Conservation (phyloP, 148 eudicot genomes). For the Persicaria tinctoria region DNA sequence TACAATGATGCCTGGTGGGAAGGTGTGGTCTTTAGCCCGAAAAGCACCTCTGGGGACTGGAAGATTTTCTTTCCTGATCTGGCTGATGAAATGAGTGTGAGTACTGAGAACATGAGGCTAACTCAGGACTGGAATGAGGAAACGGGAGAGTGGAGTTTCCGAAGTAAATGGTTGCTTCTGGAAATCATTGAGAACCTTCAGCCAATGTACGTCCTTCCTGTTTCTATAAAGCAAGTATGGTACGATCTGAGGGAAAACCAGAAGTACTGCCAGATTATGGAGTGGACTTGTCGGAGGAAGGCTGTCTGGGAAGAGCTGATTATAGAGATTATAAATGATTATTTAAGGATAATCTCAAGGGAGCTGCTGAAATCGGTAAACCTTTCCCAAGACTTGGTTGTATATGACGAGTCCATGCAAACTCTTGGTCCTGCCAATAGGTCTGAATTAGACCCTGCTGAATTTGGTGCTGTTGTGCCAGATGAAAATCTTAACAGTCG, state of each 20-base stretch:
- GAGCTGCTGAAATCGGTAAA: conserved; percentile 24
- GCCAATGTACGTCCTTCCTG: conserved; percentile 34
- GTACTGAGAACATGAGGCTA: conserved; percentile 27
- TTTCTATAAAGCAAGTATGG: conserved; percentile 83
- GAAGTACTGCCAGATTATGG: conserved; percentile 34
- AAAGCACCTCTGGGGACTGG: conserved; percentile 31
- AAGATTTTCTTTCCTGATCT: conserved; percentile 79
- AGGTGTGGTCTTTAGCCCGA: conserved; percentile 72
- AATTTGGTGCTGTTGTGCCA: conserved; percentile 17
- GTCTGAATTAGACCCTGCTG: conserved; percentile 11
- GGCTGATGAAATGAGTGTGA: conserved; percentile 48
- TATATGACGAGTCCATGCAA: conserved; percentile 19
- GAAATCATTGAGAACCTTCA: conserved; percentile 43
- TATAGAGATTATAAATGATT: conserved; percentile 29
- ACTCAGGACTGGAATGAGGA: conserved; percentile 74
- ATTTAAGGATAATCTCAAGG: conserved; percentile 32
- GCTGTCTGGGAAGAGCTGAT: conserved; percentile 44
- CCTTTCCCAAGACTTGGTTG: conserved; percentile 18
- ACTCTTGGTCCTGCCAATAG: conserved; percentile 16
- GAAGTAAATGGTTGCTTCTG: conserved; percentile 76
- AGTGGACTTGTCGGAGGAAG: conserved; percentile 49
- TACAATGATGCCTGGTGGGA: conserved; percentile 91
- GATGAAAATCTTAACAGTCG: background rate
- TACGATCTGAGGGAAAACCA: conserved; percentile 51
- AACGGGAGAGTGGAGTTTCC: conserved; percentile 49